A percentile compares a stretch with the other conserved stretches of the same genome.
These are phyloP conservation scores for Didymella sp. DNA, from an alignment of 2,329 filamentous ascomycete genomes.

Conservation along the genomic window DNA sequence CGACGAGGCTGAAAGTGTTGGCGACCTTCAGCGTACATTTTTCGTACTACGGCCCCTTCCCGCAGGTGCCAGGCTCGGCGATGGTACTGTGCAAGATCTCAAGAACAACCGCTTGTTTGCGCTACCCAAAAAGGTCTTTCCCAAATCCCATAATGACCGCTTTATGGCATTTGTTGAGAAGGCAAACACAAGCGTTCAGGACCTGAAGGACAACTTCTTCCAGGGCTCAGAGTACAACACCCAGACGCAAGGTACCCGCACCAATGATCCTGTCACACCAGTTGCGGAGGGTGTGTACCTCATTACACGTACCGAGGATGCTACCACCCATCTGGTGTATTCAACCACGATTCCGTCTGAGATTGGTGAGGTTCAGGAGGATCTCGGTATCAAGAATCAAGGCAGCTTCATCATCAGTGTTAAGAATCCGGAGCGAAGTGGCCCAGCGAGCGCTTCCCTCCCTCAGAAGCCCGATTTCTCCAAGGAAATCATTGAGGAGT, in stretches of 20 bases:
- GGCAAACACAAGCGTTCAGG: slow-evolving; percentile 66
- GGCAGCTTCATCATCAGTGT: slow-evolving; percentile 81
- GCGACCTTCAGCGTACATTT: slow-evolving; percentile 79
- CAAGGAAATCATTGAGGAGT: slow-evolving; percentile 74
- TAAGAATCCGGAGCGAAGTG: slow-evolving; percentile 77
- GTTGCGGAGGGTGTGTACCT: slow-evolving; percentile 88
- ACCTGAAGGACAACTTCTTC: slow-evolving; percentile 77
- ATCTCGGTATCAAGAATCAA: slow-evolving; percentile 73
- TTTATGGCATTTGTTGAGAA: slow-evolving; percentile 89
- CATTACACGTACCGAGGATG: slow-evolving; percentile 70
- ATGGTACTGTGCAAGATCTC: slow-evolving; percentile 63
- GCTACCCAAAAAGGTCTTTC: slow-evolving; percentile 84
- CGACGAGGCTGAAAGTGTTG: slow-evolving; percentile 70
- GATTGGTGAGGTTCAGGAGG: slow-evolving; percentile 73
- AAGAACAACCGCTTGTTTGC: slow-evolving; percentile 74
- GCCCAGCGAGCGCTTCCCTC: slow-evolving; percentile 68
- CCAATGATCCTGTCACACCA: slow-evolving; percentile 72
- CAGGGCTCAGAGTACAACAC: slow-evolving; percentile 73
- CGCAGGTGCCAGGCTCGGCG: slow-evolving; percentile 70
- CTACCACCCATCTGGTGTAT: slow-evolving; percentile 80
- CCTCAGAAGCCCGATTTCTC: slow-evolving; percentile 73
- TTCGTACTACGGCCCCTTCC: slow-evolving; percentile 79
- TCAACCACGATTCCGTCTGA: slow-evolving; percentile 76
- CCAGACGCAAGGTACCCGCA: slow-evolving; percentile 73
- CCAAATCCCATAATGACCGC: slow-evolving; percentile 69